Evolutionary conservation across 208 protist genomes (phyloP).

Genomic region (Trypanosoma avium): DNA sequence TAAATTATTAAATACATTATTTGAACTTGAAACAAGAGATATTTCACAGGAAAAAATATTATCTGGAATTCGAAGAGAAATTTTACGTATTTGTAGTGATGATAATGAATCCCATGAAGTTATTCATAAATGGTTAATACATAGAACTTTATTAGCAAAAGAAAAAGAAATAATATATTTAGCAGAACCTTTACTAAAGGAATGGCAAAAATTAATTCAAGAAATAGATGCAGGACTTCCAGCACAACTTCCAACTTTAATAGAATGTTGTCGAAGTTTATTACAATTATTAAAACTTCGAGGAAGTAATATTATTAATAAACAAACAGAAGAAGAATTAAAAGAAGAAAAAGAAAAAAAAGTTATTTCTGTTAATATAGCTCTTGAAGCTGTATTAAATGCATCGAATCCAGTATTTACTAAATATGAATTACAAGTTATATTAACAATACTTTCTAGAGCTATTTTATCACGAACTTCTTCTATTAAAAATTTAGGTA

Average conservation of each 20-base stretch:
- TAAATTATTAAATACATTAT: conserved; percentile 4
- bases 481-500: not conserved
- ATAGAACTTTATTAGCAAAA: not conserved
- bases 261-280: conserved; percentile 17
- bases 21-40: not conserved
- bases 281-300: conserved; percentile 1
- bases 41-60: not conserved
- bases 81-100: conserved; percentile 8
- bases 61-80: not conserved
- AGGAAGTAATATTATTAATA: not conserved
- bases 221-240: conserved; percentile 18
- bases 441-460: conserved; percentile 15
- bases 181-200: conserved; percentile 6
- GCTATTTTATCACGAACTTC: conserved; percentile 4
- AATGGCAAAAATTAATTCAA: conserved; percentile 6
- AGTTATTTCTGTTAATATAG: not conserved
- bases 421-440: conserved; percentile 5
- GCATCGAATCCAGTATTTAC: not conserved
- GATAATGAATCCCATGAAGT: conserved; percentile 4
- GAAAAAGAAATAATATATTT: not conserved
- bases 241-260: not conserved
- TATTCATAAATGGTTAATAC: conserved; percentile 7
- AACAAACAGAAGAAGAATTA: not conserved
- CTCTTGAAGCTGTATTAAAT: not conserved
- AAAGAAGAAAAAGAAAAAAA: not conserved